Evolutionary conservation across 495 filamentous ascomycete species (phyloP).

Genomic region (Pseudomonodictys pantanalensis): DNA sequence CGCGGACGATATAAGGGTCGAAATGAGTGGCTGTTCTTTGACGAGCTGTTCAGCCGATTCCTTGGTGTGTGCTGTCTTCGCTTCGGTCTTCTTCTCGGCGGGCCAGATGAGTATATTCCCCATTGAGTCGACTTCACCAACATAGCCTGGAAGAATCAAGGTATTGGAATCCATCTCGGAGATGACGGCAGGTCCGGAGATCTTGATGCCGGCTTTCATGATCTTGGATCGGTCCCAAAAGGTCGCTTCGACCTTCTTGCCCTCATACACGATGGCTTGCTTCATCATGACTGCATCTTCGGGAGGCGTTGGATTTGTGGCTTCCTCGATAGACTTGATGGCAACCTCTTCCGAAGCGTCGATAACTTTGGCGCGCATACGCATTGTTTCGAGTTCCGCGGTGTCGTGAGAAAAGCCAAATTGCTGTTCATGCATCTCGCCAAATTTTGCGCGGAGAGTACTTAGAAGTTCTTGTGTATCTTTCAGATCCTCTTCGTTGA

Average conservation of each 20-base stretch:
- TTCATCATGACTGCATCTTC: slow-evolving; percentile 29
- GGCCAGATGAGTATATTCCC: slow-evolving; percentile 51
- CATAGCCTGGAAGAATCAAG: slow-evolving; percentile 48
- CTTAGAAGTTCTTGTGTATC: slow-evolving; percentile 32
- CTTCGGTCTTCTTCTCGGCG: slow-evolving; percentile 28
- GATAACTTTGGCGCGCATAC: slow-evolving; percentile 46
- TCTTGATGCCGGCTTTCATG: slow-evolving; percentile 40
- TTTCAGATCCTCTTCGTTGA: slow-evolving; percentile 38
- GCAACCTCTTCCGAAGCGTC: slow-evolving; percentile 45
- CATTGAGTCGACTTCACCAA: slow-evolving; percentile 45
- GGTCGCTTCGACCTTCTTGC: slow-evolving; percentile 41
- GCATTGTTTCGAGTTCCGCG: slow-evolving; percentile 48
- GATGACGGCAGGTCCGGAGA: slow-evolving; percentile 49
- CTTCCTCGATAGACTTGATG: slow-evolving; percentile 41
- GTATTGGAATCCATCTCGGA: slow-evolving; percentile 55
- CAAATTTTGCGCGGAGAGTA: slow-evolving; percentile 42
- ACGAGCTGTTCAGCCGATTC: slow-evolving; percentile 41
- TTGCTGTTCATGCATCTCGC: slow-evolving; percentile 47
- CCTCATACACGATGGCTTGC: slow-evolving; percentile 45
- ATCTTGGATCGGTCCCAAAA: slow-evolving; percentile 49
- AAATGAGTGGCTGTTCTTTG: slow-evolving; percentile 33
- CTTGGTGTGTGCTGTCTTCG: slow-evolving; percentile 25
- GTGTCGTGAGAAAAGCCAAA: slow-evolving; percentile 48
- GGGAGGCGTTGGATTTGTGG: slow-evolving; percentile 35
- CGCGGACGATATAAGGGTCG: slow-evolving; percentile 44